Percentiles rank a stretch among this genome's conserved stretches.
These are phyloP conservation scores for Oenanthe javanica DNA, from an alignment of 140 eudicot genomes.

Conservation along the genomic window DNA sequence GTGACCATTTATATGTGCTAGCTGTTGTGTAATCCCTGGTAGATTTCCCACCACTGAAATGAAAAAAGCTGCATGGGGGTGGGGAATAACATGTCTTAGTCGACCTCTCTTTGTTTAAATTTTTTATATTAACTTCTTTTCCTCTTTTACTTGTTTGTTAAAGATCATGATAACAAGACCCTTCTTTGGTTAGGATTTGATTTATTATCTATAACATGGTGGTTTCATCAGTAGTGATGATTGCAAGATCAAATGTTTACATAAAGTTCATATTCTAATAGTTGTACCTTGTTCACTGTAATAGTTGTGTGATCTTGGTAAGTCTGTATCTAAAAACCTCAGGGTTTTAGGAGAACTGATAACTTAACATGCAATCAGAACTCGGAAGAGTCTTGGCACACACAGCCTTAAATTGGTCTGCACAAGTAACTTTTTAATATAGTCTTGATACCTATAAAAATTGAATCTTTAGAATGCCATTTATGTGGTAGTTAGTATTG, in stretches of 20 bases:
- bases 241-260: not conserved
- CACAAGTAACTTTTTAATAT: too few species aligned
- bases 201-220: conserved; percentile 7
- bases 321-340: too few species aligned
- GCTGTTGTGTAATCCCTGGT: conserved; percentile 5
- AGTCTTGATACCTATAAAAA: not conserved
- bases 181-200: conserved; percentile 1
- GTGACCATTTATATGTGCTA: not conserved
- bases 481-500: not conserved
- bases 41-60: conserved; percentile 13
- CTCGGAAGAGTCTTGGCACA: too few species aligned
- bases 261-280: not conserved
- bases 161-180: not conserved
- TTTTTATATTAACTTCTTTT: not conserved
- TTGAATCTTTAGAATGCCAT: not conserved
- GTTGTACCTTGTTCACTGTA: not conserved
- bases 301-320: too few species aligned
- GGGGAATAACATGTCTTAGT: conserved; percentile 8
- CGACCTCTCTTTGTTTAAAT: not conserved
- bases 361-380: too few species aligned
- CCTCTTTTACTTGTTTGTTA: conserved; percentile 1
- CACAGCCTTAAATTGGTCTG: too few species aligned
- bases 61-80: conserved; percentile 13
- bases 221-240: not conserved
- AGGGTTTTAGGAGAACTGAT: too few species aligned